Evolutionary conservation across 2,329 filamentous ascomycete species (phyloP), one percentile per base, ranked within the genome.

Genomic region (Diaporthe citri): DNA sequence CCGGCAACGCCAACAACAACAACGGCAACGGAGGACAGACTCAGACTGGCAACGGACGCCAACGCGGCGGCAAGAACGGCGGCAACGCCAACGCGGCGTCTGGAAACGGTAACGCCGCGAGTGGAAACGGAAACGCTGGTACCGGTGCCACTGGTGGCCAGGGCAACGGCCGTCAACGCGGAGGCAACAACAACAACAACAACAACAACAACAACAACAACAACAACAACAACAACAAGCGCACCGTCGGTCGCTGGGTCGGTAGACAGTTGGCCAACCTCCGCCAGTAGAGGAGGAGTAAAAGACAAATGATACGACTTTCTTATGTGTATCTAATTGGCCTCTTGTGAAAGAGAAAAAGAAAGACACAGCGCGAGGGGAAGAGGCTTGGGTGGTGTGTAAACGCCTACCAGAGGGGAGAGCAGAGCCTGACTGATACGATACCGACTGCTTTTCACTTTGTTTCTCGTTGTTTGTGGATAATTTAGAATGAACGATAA

Each of bases 131-230:
- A 48, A 67, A 67, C 9, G 64, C 64, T 7, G 56, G 31, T 3
- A 57, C 55, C 3, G 55, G 57, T n/a, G 57, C 59, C 8, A 46
- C 59, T 20, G 39, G 34, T 25, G 59, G 59, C 13, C 59, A 62
- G 25, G 60, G 62, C 62, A 31, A 64, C 6, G 62, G 62, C 7
- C 64, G 64, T 39, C 64, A 67, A 39, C 64, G 64, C 10, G 64
- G 64, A 1, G 64, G 64, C 15, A 67, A 62, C 39, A 62, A 67
- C 64, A 67, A 67, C 43, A 67, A 67, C 62, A 67, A 67, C 64
- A 67, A 67, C 43, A 67, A 67, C 62, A 67, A 67, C 64, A 67
- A 67, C 15, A 67, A 62, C 39, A 62, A 67, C 64, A 67, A 67
- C 15, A 67, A 62, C 39, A 62, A 67, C 64, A 67, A 67, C 43